phyloP scores from a whole-genome alignment of 768 basidiomycete species.

The Suillus paluster region DNA sequence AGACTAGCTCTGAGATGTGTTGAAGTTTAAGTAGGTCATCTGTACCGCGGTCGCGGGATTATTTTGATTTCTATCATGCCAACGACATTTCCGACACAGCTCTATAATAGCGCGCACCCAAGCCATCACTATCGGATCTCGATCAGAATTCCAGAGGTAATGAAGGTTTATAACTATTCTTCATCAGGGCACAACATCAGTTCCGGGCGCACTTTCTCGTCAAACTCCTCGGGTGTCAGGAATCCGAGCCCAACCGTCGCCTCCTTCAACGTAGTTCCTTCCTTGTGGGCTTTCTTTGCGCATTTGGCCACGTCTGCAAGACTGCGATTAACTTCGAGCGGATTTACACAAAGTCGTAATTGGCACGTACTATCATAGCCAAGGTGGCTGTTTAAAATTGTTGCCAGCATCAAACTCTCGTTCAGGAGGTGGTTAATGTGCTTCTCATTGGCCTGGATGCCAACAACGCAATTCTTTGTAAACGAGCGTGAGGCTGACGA shows the following conservation, averaged over 20 bases:
- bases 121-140: background rate
- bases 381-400: conserved; percentile 92
- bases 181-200: conserved; percentile 84
- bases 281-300: conserved; percentile 99
- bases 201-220: conserved; percentile 91
- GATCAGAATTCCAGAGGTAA: too few species aligned
- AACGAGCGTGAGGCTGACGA: conserved; percentile 81
- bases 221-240: conserved; percentile 90
- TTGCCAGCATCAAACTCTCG: conserved; percentile 97
- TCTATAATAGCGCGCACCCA: background rate
- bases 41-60: too few species aligned
- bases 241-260: conserved; percentile 89
- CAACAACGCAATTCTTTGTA: conserved; percentile 96
- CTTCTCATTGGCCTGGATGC: conserved; percentile 95
- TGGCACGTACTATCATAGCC: conserved; percentile 90
- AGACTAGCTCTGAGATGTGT: too few species aligned
- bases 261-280: conserved; percentile 95
- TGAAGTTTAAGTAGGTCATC: too few species aligned
- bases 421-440: conserved; percentile 87
- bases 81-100: background rate
- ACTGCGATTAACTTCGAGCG: conserved; percentile 3
- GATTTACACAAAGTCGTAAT: background rate
- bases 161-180: conserved; percentile 16
- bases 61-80: background rate
- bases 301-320: conserved; percentile 91